Base-by-base conservation (phyloP, 1,139 yeast genomes). In the Pichia terricola region DNA sequence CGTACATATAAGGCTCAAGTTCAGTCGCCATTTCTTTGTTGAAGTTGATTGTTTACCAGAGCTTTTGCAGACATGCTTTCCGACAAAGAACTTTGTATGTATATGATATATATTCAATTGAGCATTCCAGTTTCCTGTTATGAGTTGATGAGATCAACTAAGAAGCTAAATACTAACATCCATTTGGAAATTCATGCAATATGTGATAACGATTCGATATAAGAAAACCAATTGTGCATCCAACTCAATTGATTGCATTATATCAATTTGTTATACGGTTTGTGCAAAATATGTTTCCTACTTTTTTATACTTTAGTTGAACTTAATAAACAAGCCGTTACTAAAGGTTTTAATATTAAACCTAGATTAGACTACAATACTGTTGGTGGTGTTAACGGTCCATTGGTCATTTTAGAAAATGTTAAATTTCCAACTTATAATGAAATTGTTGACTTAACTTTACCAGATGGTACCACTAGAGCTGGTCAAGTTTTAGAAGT, bases 401-500 rank as follows among this genome's bases (percentile, higher is more conserved):
- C 99, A 7, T 77, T 91, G 64, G 98, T 91, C 50, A 88, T 91
- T 60, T 75, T 91, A 60, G 97, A 91, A 65, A 85, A 91, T 56
- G 97, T 91, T 62, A 91, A 91, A 69, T 89, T 85, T 66, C 98
- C 99, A 49, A 81, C 95, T 60, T 91, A 75, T 70, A 88, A 88
- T 61, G 99, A 91, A 69, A 94, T 91, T 69, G 99, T 91, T 59
- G 86, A 88, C 65, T 74, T 91, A 60, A 91, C 98, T 4, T 74
- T 91, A 51, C 98, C 98, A 39, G 98, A 94, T 63, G 98, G 99
- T 8, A 68, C 91, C 33, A 69, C 72, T 42, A 83, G 98, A 68
- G 95, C 95, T 50, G 99, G 99, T 59, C 98, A 91, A 70, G 98
- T 91, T 37, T 77, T 91, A 61, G 99, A 91, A 70, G 97, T 94